These are phyloP conservation scores for Tagetes erecta DNA, from an alignment of 129 eudicot genomes.

Conservation along the genomic window DNA sequence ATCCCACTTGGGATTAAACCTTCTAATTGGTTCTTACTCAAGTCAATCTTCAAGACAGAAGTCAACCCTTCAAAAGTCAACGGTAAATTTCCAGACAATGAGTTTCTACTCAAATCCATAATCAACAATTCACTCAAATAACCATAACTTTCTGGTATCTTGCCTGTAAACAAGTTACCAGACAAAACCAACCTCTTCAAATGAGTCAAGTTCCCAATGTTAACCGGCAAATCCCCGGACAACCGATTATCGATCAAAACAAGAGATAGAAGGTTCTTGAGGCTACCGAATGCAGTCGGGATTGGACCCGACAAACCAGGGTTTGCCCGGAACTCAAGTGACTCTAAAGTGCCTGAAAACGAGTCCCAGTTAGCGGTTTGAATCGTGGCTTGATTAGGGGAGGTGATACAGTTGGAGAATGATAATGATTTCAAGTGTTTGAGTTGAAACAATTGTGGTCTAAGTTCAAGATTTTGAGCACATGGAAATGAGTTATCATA, in stretches of 20 bases:
- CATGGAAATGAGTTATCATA: slow-evolving; percentile 80
- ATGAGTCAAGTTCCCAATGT: slow-evolving; percentile 45
- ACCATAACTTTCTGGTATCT: slow-evolving; percentile 56
- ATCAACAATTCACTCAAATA: slow-evolving; percentile 57
- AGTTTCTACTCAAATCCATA: slow-evolving; percentile 71
- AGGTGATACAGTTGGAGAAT: slow-evolving; percentile 65
- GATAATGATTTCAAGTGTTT: slow-evolving; percentile 63
- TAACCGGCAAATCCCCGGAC: slow-evolving; percentile 48
- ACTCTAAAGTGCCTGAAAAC: slow-evolving; percentile 47
- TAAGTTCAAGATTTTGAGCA: slow-evolving; percentile 56
- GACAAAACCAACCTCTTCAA: slow-evolving; percentile 66
- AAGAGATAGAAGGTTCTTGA: slow-evolving; percentile 60
- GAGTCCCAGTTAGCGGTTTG: slow-evolving; percentile 54
- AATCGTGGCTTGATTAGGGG: slow-evolving; percentile 39
- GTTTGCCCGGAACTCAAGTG: slow-evolving; percentile 65
- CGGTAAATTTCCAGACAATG: slow-evolving; percentile 59
- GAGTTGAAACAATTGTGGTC: slow-evolving; percentile 57
- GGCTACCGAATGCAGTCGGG: slow-evolving; percentile 58
- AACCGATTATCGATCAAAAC: slow-evolving; percentile 62
- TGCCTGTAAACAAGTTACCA: slow-evolving; percentile 52
- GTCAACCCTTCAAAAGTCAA: slow-evolving; percentile 56
- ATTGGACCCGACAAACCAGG: slow-evolving; percentile 56
- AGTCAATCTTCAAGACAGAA: slow-evolving; percentile 76
- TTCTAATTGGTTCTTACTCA: slow-evolving; percentile 56
- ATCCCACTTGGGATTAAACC: slow-evolving; percentile 59